Evolutionary conservation across 306 rosid genomes (phyloP), one percentile per base, ranked within the genome.

Genomic region (Dalbergia oliveri): DNA sequence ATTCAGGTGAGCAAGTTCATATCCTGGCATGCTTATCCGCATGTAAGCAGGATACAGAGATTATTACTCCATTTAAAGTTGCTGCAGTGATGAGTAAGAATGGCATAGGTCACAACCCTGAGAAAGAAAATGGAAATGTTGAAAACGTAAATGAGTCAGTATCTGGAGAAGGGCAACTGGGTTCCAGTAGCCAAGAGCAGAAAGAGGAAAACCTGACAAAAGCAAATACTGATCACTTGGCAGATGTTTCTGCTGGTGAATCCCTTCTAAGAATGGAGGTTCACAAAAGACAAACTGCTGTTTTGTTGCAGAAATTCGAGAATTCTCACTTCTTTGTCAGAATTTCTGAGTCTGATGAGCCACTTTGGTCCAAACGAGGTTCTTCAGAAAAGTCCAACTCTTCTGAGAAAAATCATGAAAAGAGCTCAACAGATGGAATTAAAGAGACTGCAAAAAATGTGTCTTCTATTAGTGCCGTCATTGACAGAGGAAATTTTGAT

Each of bases 291-390:
- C 92, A 91, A 75, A 91, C 97, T 21, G 94, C 88, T 31, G 66
- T 85, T 21, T 73, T 95, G 84, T 83, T 95, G 86, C 84, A 95
- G 76, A 89, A 92, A 43, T 95, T 91, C 77, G 86, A 95, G 86
- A 88, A 87, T 87, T 92, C 99, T 68, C 97, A 95, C 88, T 93
- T 91, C 87, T 95, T 95, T 91, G 99, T 89, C 68, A 90, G 99
- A 79, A 89, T 95, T 85, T 90, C 96, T 5, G 99, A 95, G 77
- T 91, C 92, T 31, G 87, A 81, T 66, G 93, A 91, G 61, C 84
- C 91, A 34, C 97, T 95, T 83, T 95, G 99, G 99, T 89, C 96
- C n/a, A 93, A 86, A 84, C 89, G 85, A 81, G 66, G 76, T 82
- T 72, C 87, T 70, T 78, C 84, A 15, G 79, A 79, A 54, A 91